These are phyloP conservation scores for Pyrenopolyporus hunteri DNA, from an alignment of 495 filamentous ascomycete species.

Conservation along the genomic window DNA sequence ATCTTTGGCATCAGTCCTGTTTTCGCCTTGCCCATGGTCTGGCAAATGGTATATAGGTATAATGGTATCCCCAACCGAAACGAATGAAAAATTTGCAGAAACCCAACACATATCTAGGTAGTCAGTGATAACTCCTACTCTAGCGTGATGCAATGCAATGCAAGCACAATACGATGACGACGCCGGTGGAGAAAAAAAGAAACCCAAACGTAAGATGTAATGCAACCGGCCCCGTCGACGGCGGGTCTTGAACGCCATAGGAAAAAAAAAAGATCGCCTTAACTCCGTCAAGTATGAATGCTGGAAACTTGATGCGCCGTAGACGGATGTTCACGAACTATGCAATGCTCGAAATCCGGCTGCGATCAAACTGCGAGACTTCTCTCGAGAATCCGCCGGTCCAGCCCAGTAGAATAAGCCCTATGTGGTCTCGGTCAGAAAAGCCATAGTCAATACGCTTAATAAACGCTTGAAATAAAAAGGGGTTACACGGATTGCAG, in stretches of 20 bases:
- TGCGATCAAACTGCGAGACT: conserved; percentile 73
- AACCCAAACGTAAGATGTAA: conserved; percentile 3
- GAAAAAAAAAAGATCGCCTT: conserved; percentile 18
- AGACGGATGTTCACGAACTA: conserved; percentile 46
- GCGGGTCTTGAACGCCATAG: conserved; percentile 23
- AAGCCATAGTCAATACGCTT: not conserved
- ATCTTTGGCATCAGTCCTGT: conserved; percentile 11
- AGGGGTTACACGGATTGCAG: not conserved
- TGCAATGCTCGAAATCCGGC: conserved; percentile 77
- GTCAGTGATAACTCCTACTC: conserved; percentile 10
- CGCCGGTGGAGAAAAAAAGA: not conserved
- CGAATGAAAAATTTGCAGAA: conserved; percentile 7
- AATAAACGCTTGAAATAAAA: not conserved
- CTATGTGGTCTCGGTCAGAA: conserved; percentile 40
- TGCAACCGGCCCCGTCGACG: too few relatives aligned
- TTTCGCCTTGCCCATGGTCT: not conserved
- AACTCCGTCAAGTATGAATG: conserved; percentile 15
- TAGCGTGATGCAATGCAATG: conserved; percentile 16
- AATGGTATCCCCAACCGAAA: conserved; percentile 2
- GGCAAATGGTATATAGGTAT: conserved; percentile 5
- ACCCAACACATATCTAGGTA: not conserved
- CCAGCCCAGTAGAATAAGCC: conserved; percentile 94
- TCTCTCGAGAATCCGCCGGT: conserved; percentile 71
- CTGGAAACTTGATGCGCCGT: not conserved
- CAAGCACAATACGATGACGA: not conserved